Evolutionary conservation across 768 basidiomycete genomes (phyloP).

Genomic region (Calocybe indica): DNA sequence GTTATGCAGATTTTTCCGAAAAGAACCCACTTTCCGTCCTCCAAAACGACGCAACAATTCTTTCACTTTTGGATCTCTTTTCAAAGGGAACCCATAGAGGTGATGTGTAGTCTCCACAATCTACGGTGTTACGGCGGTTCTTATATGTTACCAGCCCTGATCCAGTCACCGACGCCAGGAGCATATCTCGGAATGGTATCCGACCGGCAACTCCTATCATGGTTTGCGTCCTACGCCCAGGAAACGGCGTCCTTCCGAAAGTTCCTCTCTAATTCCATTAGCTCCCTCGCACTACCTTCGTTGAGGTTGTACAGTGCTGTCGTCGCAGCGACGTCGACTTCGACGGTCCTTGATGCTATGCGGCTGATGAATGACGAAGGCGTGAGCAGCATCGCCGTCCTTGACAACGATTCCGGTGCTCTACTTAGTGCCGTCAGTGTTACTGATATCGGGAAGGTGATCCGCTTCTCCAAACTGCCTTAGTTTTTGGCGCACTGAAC

Average conservation of each 20-base stretch:
- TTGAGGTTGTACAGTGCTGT: conserved; percentile 58
- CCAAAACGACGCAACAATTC: conserved; percentile 54
- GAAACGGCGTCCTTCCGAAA: conserved; percentile 36
- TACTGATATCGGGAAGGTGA: conserved; percentile 74
- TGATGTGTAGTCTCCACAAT: conserved; percentile 12
- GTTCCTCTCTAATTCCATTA: conserved; percentile 50
- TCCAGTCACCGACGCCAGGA: conserved; percentile 40
- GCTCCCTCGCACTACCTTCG: conserved; percentile 51
- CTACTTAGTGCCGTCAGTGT: conserved; percentile 76
- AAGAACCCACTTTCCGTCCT: conserved; percentile 73
- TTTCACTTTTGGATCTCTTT: conserved; percentile 61
- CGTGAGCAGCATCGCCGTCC: conserved; percentile 75
- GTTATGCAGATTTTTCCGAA: conserved; percentile 64
- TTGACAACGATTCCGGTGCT: conserved; percentile 57
- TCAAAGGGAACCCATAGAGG: conserved; percentile 70
- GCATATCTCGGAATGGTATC: conserved; percentile 68
- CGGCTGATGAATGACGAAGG: conserved; percentile 81
- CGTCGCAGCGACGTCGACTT: conserved; percentile 53
- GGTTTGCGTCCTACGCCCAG: conserved; percentile 55
- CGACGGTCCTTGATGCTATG: conserved; percentile 76
- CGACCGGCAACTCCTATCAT: conserved; percentile 63
- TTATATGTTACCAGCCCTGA: conserved; percentile 36
- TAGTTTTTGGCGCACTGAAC: not conserved
- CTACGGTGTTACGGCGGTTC: not conserved
- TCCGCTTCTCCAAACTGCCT: conserved; percentile 2